Evolutionary conservation across 2,329 filamentous ascomycete species (phyloP), one percentile per base, ranked within the genome.

Genomic region (Phialophora tarda): DNA sequence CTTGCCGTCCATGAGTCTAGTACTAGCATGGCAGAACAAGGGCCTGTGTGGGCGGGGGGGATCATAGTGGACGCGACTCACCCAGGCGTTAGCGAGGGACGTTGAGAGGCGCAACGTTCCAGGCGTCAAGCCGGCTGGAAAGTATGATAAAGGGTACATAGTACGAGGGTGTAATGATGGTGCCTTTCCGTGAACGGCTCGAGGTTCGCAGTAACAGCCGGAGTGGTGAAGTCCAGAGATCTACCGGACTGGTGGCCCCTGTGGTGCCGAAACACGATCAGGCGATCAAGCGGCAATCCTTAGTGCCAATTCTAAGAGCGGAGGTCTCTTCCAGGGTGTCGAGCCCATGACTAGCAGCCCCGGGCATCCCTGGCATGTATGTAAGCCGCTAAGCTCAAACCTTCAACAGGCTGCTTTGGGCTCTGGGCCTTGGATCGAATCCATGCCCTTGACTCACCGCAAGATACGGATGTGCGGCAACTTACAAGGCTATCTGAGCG

Each of bases 181-280:
- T 51, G 48, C 26, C 57, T 59, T 50, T 59, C 57, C 57, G 17
- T 30, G 57, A 59, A 59, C 41, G 57, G 57, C 41, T 50, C 57
- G 57, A 59, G 57, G 57, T 59, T 59, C 41, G 41, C 57, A 50
- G 30, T 12, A 2, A 24, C 56, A 59, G 21, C 38, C 24, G 17
- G 17, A 44, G 12, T n/a, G 24, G 32, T 44, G 47, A 32, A 7
- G 41, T 30, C 57, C 57, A 59, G 57, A 59, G 57, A 59, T 59
- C 41, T 59, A 26, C 57, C 41, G 57, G 57, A 17, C 26, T 59
- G 12, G 26, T 47, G 17, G 24, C 34, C 56, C 41, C 41, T 48
- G 41, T 30, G 57, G 23, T 59, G 57, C 57, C 57, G 57, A 59
- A 59, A 38, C 57, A 59, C 57, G 57, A 59, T 59, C 57, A 59